Conservation (phyloP, 805 yeast genomes). For the Jamesozyma piceae region DNA sequence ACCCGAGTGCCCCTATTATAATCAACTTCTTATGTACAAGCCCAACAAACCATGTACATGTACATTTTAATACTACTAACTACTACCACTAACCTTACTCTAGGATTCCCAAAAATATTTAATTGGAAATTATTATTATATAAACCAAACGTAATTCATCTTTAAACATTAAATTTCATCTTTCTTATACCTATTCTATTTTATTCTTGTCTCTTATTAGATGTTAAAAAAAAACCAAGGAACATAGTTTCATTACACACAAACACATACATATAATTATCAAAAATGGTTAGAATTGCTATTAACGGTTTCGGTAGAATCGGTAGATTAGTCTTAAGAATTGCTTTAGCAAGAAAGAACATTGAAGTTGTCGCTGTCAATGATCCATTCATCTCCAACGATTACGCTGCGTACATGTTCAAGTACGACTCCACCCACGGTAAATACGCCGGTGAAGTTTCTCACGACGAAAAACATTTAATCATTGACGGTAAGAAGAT, state of each 20-base stretch:
- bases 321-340: constrained; percentile 60
- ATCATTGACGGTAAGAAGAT: constrained; percentile 44
- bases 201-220: background rate
- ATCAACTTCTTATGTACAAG: no score
- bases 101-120: no score
- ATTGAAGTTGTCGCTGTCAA: constrained; percentile 57
- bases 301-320: constrained; percentile 70
- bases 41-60: no score
- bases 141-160: no score
- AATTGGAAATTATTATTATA: no score
- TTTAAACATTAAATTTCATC: no score
- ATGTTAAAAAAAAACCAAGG: constrained; percentile 4
- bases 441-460: constrained; percentile 49
- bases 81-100: no score
- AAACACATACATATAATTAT: constrained; percentile 5
- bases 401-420: constrained; percentile 67
- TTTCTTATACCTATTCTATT: background rate
- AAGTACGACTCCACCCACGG: constrained; percentile 70
- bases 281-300: constrained; percentile 36
- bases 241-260: constrained; percentile 8
- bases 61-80: no score
- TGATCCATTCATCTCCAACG: constrained; percentile 60
- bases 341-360: constrained; percentile 44
- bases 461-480: constrained; percentile 42
- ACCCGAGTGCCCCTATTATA: no score